Conservation (phyloP, 805 yeast genomes). For the Wickerhamiella lipophila region DNA sequence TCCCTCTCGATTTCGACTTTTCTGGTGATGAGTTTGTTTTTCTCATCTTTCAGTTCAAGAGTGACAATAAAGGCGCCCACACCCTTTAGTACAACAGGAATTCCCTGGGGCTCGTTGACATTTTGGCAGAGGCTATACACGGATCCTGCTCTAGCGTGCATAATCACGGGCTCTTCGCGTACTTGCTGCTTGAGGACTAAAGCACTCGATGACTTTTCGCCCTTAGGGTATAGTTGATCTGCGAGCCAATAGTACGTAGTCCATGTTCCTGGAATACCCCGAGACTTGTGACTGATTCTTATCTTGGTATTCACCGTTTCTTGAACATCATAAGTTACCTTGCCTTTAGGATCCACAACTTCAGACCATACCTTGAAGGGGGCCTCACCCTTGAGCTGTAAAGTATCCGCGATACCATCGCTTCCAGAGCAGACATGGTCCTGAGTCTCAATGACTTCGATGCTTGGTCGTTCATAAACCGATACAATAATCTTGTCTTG, state of each 20-base stretch:
- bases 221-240: slow-evolving; percentile 18
- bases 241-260: slow-evolving; percentile 18
- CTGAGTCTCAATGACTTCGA: slow-evolving; percentile 28
- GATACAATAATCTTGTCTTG: slow-evolving; percentile 28
- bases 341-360: slow-evolving; percentile 17
- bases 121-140: slow-evolving; percentile 39
- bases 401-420: not conserved
- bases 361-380: slow-evolving; percentile 22
- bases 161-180: slow-evolving; percentile 33
- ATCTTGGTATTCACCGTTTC: not conserved
- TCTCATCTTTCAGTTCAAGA: slow-evolving; percentile 47
- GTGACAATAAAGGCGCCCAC: slow-evolving; percentile 48
- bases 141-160: slow-evolving; percentile 37
- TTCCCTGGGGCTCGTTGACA: slow-evolving; percentile 30
- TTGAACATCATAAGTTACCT: slow-evolving; percentile 7
- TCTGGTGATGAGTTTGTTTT: slow-evolving; percentile 37
- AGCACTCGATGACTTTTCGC: slow-evolving; percentile 10
- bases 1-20: slow-evolving; percentile 35
- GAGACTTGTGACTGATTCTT: not conserved
- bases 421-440: not conserved
- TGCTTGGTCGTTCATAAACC: slow-evolving; percentile 37
- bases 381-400: slow-evolving; percentile 18
- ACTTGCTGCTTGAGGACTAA: slow-evolving; percentile 14
- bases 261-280: slow-evolving; percentile 14
- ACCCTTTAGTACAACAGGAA: slow-evolving; percentile 48